Base-by-base conservation (phyloP, 2,329 filamentous ascomycete species). In the Gnomoniopsis smithogilvyi region DNA sequence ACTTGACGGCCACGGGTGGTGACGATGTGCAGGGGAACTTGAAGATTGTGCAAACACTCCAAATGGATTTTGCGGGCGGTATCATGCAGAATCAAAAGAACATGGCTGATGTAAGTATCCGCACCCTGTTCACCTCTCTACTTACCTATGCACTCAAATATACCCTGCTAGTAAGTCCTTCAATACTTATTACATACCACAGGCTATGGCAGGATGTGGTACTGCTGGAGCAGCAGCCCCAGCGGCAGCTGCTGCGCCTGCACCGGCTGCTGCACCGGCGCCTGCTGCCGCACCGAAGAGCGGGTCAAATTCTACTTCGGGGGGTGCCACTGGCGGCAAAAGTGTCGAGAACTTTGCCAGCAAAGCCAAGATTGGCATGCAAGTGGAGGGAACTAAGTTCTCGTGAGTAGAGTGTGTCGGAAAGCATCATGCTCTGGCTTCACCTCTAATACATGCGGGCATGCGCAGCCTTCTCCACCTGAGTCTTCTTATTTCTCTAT, bases 1-100 rank as follows among this genome's bases (percentile, higher is more conserved):
- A 62, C 49, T 56, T 64, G 24, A 62, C 60, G 21, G 17, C 3
- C n/a, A 30, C 45, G 30, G 58, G 58, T 2, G 17, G 21, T 8
- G 62, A 62, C 38, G 54, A 62, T 38, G 51, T 62, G 19, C 36
- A 46, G 12, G 61, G 57, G 19, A 62, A 64, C 51, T 51, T 56
- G 54, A 46, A 56, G 46, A 61, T 51, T 21, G 51, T 64, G 15
- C 46, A 58, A 47, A 57, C 45, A 8, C 50, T 64, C 36, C 51
- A 55, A 51, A 58, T 38, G 51, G 63, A 62, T 19, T 66, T 66
- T n/a, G n/a, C 41, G 3, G 61, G 56, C 6, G 65, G 65, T 1
- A 66, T 64, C 15, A 30, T 57, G 34, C 62, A 65, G 62, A 66
- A 66, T 36, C 43, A 60, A 56, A 60, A 58, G 54, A 64, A 64